A percentile compares a stretch with the other conserved stretches of the same genome.
These are phyloP conservation scores for Ilyonectria sp. DNA, from an alignment of 2,329 filamentous ascomycete species.

Conservation along the genomic window DNA sequence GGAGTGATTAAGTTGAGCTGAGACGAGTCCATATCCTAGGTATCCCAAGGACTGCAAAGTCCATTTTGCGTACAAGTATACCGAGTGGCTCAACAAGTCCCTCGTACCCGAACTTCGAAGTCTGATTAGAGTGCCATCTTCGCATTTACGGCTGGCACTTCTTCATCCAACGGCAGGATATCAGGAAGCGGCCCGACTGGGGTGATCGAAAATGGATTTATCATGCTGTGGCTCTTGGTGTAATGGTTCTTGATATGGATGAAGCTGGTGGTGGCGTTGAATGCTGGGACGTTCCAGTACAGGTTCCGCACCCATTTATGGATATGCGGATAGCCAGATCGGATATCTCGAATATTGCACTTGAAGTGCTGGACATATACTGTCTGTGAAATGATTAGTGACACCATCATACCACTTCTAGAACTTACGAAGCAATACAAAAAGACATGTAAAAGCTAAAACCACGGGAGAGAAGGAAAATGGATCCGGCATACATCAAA, in stretches of 20 bases:
- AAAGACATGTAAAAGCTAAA: neutral
- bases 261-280: neutral
- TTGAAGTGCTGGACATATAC: conserved; percentile 9
- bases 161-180: neutral
- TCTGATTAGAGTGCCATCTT: too few relatives aligned
- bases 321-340: neutral
- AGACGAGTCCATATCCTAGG: too few relatives aligned
- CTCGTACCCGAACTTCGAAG: too few relatives aligned
- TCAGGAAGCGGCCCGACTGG: neutral
- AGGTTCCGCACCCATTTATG: neutral
- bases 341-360: neutral
- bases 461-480: too few relatives aligned
- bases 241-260: neutral
- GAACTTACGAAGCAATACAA: neutral
- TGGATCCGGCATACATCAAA: neutral
- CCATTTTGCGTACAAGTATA: too few relatives aligned
- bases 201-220: neutral
- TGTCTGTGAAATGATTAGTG: neutral
- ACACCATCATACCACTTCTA: neutral
- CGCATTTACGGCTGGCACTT: neutral
- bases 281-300: neutral
- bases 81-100: too few relatives aligned
- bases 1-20: too few relatives aligned
- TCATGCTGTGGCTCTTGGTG: neutral
- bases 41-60: too few relatives aligned